A percentile compares a stretch with the other conserved stretches of the same genome.
Evolutionary conservation across 306 rosid genomes (phyloP).

Genomic region (Astragalus membranaceus): DNA sequence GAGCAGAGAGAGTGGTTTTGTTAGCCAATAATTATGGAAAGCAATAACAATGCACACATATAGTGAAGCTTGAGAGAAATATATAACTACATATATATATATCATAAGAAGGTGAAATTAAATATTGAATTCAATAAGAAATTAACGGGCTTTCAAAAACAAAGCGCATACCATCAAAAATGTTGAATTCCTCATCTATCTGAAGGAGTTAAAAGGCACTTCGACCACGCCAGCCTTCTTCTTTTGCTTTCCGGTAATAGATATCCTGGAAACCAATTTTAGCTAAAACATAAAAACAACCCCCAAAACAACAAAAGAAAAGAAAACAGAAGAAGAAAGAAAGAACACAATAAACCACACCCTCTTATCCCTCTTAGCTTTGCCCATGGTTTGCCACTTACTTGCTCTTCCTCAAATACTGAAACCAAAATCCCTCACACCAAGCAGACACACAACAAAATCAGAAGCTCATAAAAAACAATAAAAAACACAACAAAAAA

Average conservation of each 20-base stretch:
- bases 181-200: slow-evolving; percentile 89
- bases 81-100: too few relatives aligned
- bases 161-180: slow-evolving; percentile 60
- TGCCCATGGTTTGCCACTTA: slow-evolving; percentile 54
- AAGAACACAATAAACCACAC: slow-evolving; percentile 15
- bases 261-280: slow-evolving; percentile 53
- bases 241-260: slow-evolving; percentile 94
- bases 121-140: background rate
- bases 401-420: background rate
- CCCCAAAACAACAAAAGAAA: background rate
- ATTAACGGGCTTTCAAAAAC: background rate
- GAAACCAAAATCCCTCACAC: background rate
- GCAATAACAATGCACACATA: background rate
- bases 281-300: background rate
- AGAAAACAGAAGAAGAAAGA: background rate
- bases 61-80: background rate
- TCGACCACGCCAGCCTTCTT: slow-evolving; percentile 99
- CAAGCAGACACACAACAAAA: background rate
- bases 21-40: slow-evolving; percentile 6
- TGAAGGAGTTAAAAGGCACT: slow-evolving; percentile 97
- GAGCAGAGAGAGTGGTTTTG: background rate
- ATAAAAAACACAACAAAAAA: background rate
- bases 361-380: slow-evolving; percentile 95
- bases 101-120: too few relatives aligned
- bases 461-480: background rate